phyloP scores from a whole-genome alignment of 352 stramenopile genomes.

The Pythium aphanidermatum region DNA sequence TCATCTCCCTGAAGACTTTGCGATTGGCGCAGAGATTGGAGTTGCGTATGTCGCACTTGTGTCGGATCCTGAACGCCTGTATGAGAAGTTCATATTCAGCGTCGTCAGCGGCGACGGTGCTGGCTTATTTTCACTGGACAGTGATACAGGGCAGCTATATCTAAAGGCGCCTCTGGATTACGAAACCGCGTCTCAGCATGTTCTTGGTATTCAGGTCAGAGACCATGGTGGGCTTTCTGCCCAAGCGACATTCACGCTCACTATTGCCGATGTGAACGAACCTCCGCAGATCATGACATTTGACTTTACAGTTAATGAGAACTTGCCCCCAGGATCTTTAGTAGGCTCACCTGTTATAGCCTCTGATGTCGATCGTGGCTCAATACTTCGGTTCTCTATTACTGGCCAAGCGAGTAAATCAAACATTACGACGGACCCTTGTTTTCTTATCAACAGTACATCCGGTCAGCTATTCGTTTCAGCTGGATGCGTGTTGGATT shows the following conservation, averaged over 20 bases:
- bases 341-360: conserved; percentile 16
- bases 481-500: conserved; percentile 18
- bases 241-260: conserved; percentile 11
- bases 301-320: conserved; percentile 16
- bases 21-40: background rate
- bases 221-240: conserved; percentile 21
- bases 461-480: conserved; percentile 15
- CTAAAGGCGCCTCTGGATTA: conserved; percentile 9
- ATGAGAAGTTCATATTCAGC: conserved; percentile 12
- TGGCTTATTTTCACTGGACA: conserved; percentile 7
- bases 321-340: conserved; percentile 3
- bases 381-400: conserved; percentile 9
- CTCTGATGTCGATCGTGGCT: conserved; percentile 14
- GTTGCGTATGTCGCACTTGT: background rate
- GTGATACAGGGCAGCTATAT: conserved; percentile 7
- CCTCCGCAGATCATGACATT: conserved; percentile 14
- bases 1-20: conserved; percentile 21
- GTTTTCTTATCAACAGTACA: conserved; percentile 18
- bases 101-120: conserved; percentile 14
- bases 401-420: background rate
- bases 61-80: conserved; percentile 13
- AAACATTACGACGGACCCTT: background rate
- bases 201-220: conserved; percentile 23
- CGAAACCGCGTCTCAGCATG: conserved; percentile 4
- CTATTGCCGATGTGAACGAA: conserved; percentile 22